Evolutionary conservation across 805 yeast species (phyloP).

Genomic region (Yamadazyma endophytica): DNA sequence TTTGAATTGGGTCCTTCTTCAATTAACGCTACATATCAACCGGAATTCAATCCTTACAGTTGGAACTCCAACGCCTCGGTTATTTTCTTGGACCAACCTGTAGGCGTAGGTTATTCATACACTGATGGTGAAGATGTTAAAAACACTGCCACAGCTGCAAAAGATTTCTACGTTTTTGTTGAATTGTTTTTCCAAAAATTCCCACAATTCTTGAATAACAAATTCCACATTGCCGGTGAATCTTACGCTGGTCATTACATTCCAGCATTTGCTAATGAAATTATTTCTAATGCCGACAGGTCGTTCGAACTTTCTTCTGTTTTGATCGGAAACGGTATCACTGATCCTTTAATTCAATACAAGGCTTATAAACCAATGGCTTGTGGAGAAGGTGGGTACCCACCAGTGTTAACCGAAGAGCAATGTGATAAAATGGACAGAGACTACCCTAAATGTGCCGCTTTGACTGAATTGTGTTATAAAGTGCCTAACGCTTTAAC

Average conservation of each 20-base stretch:
- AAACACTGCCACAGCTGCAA: conserved; percentile 29
- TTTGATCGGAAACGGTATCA: conserved; percentile 43
- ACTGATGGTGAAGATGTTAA: conserved; percentile 26
- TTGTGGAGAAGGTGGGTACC: conserved; percentile 42
- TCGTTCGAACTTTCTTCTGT: conserved; percentile 35
- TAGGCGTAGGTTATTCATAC: conserved; percentile 31
- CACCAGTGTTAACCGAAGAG: conserved; percentile 29
- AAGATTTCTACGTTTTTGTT: conserved; percentile 33
- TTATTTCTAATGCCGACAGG: conserved; percentile 59
- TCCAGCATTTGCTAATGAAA: conserved; percentile 83
- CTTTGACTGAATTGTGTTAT: conserved; percentile 28
- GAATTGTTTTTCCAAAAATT: conserved; percentile 35
- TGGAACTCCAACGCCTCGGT: conserved; percentile 36
- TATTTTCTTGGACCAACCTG: conserved; percentile 38
- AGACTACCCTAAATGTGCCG: conserved; percentile 31
- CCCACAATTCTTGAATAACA: conserved; percentile 23
- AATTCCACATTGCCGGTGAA: conserved; percentile 40
- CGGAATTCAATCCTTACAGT: conserved; percentile 24
- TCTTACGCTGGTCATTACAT: conserved; percentile 47
- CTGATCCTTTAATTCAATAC: conserved; percentile 39
- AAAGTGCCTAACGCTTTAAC: conserved; percentile 25
- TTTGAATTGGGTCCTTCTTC: conserved; percentile 33
- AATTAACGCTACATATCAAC: conserved; percentile 23
- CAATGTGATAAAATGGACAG: conserved; percentile 31
- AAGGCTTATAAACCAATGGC: conserved; percentile 42